Evolutionary conservation across 2,329 filamentous ascomycete species (phyloP).

Genomic region (Ascocoryne sarcoides): DNA sequence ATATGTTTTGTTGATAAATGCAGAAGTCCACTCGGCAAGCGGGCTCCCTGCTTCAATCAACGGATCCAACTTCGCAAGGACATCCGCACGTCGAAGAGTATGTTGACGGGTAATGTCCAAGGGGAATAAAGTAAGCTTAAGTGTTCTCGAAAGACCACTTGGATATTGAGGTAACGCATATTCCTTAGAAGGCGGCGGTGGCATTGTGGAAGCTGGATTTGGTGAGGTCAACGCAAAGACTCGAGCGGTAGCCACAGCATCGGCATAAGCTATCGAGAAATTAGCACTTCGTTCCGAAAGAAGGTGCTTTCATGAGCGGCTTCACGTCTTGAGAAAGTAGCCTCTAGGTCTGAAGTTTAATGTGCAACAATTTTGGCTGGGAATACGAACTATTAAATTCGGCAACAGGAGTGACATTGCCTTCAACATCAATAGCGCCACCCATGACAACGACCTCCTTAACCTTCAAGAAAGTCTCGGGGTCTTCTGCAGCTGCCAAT

Average conservation of each 20-base stretch:
- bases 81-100: conserved; percentile 51
- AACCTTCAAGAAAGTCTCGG: conserved; percentile 77
- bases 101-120: conserved; percentile 71
- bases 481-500: conserved; percentile 77
- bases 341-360: background rate
- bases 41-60: conserved; percentile 56
- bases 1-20: conserved; percentile 65
- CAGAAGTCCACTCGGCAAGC: conserved; percentile 62
- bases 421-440: conserved; percentile 63
- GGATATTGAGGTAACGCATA: conserved; percentile 54
- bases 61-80: conserved; percentile 45
- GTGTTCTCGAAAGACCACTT: conserved; percentile 46
- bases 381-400: conserved; percentile 65
- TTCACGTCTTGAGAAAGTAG: background rate
- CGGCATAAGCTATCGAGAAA: conserved; percentile 35
- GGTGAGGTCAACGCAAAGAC: conserved; percentile 70
- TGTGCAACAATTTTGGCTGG: background rate
- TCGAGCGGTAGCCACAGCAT: conserved; percentile 67
- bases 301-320: too few relatives aligned
- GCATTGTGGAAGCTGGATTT: conserved; percentile 71
- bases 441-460: conserved; percentile 97
- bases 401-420: conserved; percentile 72
- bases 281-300: background rate
- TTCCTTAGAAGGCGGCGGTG: conserved; percentile 48
- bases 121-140: conserved; percentile 64